Evolutionary conservation across 805 yeast genomes (phyloP).

Genomic region (Metschnikowia dekortorum): DNA sequence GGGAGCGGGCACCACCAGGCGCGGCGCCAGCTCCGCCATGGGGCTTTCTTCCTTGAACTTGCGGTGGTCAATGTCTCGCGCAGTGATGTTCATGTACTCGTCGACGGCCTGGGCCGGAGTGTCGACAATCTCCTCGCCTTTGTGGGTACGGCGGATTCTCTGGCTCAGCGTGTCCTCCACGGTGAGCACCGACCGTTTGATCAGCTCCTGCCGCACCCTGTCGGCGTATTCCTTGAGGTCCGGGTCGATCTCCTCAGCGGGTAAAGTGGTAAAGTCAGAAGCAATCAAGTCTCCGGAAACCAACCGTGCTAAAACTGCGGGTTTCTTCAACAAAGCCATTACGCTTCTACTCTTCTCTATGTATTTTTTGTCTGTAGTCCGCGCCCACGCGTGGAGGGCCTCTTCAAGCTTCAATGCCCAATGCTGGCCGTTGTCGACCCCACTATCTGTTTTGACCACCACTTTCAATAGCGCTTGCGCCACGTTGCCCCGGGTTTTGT

Average conservation of each 20-base stretch:
- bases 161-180: conserved; percentile 49
- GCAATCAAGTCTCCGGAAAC: conserved; percentile 51
- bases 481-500: conserved; percentile 46
- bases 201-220: conserved; percentile 63
- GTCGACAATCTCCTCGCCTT: conserved; percentile 82
- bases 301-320: conserved; percentile 53
- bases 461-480: conserved; percentile 47
- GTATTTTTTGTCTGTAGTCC: conserved; percentile 41
- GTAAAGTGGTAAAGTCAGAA: conserved; percentile 55
- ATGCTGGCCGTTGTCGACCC: conserved; percentile 32
- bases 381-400: conserved; percentile 39
- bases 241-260: conserved; percentile 77
- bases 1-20: neutral
- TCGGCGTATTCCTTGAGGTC: conserved; percentile 68
- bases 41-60: conserved; percentile 22
- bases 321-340: conserved; percentile 59
- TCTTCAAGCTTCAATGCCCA: conserved; percentile 53
- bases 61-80: conserved; percentile 36
- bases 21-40: neutral
- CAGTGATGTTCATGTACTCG: conserved; percentile 27
- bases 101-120: conserved; percentile 21
- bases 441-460: conserved; percentile 37
- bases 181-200: conserved; percentile 64
- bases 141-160: conserved; percentile 73
- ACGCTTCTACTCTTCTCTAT: conserved; percentile 66